Evolutionary conservation across 345 rosid species (phyloP).

Genomic region (Gossypium herbaceum): DNA sequence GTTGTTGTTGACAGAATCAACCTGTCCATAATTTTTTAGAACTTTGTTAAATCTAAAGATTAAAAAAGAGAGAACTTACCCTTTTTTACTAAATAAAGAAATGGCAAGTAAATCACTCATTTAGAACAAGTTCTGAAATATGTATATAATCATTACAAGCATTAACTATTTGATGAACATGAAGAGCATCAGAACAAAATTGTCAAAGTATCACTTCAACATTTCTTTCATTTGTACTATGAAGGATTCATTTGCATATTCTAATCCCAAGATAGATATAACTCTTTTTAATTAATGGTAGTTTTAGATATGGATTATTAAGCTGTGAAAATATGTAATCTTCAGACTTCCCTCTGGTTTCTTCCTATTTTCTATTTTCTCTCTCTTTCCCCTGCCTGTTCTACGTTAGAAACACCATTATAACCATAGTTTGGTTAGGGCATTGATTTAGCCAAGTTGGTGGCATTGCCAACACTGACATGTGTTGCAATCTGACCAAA

Average conservation of each 20-base stretch:
- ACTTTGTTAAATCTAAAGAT: constrained; percentile 6
- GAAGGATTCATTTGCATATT: not conserved
- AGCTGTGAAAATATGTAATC: not conserved
- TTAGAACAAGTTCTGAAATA: constrained; percentile 3
- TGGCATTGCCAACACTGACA: not conserved
- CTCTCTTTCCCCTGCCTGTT: not conserved
- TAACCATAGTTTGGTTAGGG: not conserved
- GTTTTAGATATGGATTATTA: constrained; percentile 1
- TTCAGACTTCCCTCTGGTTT: not conserved
- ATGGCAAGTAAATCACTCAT: not conserved
- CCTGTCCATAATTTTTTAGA: constrained; percentile 35
- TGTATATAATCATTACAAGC: not conserved
- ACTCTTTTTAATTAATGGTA: not conserved
- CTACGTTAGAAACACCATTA: not conserved
- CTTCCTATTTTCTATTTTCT: not conserved
- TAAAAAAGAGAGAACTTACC: not conserved
- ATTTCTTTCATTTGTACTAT: not conserved
- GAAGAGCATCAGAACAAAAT: not conserved
- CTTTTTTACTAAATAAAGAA: not conserved
- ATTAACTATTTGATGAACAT: not conserved
- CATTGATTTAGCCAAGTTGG: not conserved
- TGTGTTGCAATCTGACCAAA: not conserved
- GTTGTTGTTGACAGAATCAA: constrained; percentile 61
- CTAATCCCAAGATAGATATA: not conserved
- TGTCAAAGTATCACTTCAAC: not conserved